These are phyloP conservation scores for Salix udensis DNA, from an alignment of 345 rosid species.

Conservation along the genomic window DNA sequence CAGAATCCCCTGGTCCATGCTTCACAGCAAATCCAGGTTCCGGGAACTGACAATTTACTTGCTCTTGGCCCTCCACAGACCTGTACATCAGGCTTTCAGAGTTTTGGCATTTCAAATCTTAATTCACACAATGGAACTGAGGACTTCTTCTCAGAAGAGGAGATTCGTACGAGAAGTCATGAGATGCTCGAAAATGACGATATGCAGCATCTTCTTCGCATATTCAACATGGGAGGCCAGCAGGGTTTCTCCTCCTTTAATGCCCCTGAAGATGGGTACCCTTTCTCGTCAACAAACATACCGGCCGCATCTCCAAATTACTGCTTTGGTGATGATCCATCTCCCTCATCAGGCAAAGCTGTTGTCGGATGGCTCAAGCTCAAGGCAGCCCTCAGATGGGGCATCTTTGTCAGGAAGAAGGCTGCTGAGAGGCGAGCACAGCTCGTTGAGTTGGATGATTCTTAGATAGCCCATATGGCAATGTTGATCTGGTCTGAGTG, in stretches of 20 bases:
- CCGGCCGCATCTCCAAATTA: constrained; percentile 16
- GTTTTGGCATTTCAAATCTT: constrained; percentile 37
- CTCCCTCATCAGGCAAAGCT: constrained; percentile 30
- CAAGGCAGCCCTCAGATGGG: constrained; percentile 33
- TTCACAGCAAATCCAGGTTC: constrained; percentile 36
- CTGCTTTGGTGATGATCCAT: constrained; percentile 22
- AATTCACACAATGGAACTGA: constrained; percentile 32
- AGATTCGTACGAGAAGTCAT: constrained; percentile 25
- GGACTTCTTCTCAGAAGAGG: constrained; percentile 23
- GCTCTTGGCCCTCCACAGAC: constrained; percentile 42
- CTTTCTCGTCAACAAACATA: constrained; percentile 13
- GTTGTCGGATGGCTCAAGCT: constrained; percentile 34
- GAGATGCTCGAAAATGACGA: constrained; percentile 37
- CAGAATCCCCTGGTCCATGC: constrained; percentile 38
- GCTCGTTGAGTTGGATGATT: constrained; percentile 23
- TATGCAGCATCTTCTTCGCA: constrained; percentile 29
- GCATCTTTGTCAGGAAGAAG: constrained; percentile 28
- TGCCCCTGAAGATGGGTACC: constrained; percentile 20
- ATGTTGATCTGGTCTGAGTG: constrained; percentile 17
- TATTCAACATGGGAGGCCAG: constrained; percentile 26
- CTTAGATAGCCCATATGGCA: constrained; percentile 15
- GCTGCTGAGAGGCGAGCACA: constrained; percentile 35
- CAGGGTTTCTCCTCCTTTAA: constrained; percentile 15
- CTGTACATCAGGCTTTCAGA: constrained; percentile 38
- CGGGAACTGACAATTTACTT: constrained; percentile 32